Evolutionary conservation across 2,329 filamentous ascomycete genomes (phyloP).

Genomic region (Calonectria pteridis): DNA sequence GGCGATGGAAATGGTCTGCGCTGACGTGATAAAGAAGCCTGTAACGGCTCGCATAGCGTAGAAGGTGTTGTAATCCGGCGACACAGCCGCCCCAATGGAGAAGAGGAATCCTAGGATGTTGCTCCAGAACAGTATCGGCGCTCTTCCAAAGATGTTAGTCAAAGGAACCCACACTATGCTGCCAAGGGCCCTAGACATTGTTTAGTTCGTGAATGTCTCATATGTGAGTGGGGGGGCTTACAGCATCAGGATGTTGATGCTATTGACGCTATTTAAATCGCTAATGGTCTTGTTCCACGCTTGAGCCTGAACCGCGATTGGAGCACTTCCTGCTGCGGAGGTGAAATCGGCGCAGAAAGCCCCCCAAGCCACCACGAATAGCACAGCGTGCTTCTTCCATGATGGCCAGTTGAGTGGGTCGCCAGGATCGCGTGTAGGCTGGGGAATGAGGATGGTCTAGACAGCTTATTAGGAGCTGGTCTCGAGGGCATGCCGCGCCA

Average conservation of each 20-base stretch:
- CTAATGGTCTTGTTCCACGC: slow-evolving; percentile 28
- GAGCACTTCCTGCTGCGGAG: slow-evolving; percentile 33
- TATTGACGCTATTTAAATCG: slow-evolving; percentile 32
- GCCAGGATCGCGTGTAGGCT: slow-evolving; percentile 28
- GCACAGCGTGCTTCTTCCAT: slow-evolving; percentile 36
- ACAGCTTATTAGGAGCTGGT: background rate
- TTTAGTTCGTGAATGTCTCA: background rate
- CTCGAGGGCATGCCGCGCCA: background rate
- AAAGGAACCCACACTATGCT: slow-evolving; percentile 35
- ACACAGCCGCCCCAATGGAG: slow-evolving; percentile 24
- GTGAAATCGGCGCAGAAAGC: slow-evolving; percentile 37
- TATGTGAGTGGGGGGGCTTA: background rate
- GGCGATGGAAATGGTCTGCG: slow-evolving; percentile 61
- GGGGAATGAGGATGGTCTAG: slow-evolving; percentile 35
- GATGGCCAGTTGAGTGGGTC: slow-evolving; percentile 40
- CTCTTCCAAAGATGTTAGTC: slow-evolving; percentile 36
- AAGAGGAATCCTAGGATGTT: slow-evolving; percentile 34
- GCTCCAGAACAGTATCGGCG: slow-evolving; percentile 35
- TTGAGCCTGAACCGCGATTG: slow-evolving; percentile 32
- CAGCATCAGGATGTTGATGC: slow-evolving; percentile 36
- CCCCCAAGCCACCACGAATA: slow-evolving; percentile 32
- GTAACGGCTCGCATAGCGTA: slow-evolving; percentile 27
- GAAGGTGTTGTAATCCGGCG: slow-evolving; percentile 27
- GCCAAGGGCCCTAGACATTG: slow-evolving; percentile 26
- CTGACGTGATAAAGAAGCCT: slow-evolving; percentile 61